Evolutionary conservation across 768 basidiomycete genomes (phyloP).

Genomic region (Phlebiopsis gigantea): DNA sequence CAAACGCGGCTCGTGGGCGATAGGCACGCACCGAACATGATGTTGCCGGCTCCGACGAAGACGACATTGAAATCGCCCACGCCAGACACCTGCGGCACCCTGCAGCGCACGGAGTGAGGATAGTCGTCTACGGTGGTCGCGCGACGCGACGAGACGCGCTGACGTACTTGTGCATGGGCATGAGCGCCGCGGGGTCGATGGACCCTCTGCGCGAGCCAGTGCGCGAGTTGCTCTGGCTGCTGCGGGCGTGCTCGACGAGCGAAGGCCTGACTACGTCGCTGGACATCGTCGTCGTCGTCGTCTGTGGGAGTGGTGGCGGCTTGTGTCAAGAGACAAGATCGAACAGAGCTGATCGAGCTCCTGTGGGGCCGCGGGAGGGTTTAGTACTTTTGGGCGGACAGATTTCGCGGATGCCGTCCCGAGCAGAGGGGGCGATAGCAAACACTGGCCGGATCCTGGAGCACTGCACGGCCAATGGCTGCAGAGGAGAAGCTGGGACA

Average conservation of each 20-base stretch:
- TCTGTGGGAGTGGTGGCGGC: no score
- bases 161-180: constrained; percentile 73
- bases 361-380: not conserved
- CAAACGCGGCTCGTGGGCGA: not conserved
- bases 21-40: constrained; percentile 82
- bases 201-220: constrained; percentile 53
- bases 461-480: not conserved
- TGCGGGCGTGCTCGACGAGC: not conserved
- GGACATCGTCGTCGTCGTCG: not conserved
- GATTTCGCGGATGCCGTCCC: not conserved
- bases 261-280: not conserved
- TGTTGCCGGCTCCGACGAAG: constrained; percentile 94
- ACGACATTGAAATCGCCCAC: constrained; percentile 86
- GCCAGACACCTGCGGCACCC: constrained; percentile 20
- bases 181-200: constrained; percentile 71
- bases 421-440: not conserved
- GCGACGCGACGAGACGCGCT: constrained; percentile 15
- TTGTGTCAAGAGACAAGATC: not conserved
- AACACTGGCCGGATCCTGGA: constrained; percentile 1
- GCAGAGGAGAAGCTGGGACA: not conserved
- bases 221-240: not conserved
- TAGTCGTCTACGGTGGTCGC: not conserved
- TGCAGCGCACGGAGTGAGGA: not conserved
- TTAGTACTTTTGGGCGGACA: not conserved
- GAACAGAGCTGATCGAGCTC: not conserved